A percentile compares a stretch with the other conserved stretches of the same genome.
Conservation (phyloP, 2,329 filamentous ascomycete species). For the Truncatella angustata region DNA sequence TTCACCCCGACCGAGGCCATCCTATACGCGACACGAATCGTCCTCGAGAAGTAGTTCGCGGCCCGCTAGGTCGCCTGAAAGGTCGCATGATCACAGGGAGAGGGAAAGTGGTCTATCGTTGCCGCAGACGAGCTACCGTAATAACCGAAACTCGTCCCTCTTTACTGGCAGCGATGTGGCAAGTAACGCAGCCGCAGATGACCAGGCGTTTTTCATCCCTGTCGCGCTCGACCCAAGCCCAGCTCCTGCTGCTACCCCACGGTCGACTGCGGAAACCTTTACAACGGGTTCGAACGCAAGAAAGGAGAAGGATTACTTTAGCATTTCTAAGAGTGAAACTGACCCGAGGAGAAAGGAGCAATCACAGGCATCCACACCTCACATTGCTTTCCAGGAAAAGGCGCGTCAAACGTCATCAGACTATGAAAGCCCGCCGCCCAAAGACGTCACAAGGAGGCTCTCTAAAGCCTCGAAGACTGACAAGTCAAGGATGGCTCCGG, state of each 20-base stretch:
- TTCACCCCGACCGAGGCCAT: constrained; percentile 58
- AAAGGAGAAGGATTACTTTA: constrained; percentile 62
- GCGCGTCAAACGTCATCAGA: constrained; percentile 64
- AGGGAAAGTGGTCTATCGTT: constrained; percentile 64
- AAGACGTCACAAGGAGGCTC: constrained; percentile 44
- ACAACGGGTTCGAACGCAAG: constrained; percentile 41
- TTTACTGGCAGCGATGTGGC: constrained; percentile 47
- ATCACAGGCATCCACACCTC: constrained; percentile 66
- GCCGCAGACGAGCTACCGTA: constrained; percentile 74
- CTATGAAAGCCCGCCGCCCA: constrained; percentile 52
- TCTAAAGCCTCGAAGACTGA: constrained; percentile 42
- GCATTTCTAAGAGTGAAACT: constrained; percentile 36
- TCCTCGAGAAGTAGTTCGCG: constrained; percentile 55
- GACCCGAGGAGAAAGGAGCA: constrained; percentile 45
- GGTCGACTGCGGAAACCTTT: constrained; percentile 47
- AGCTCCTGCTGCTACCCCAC: constrained; percentile 52
- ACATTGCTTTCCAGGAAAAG: constrained; percentile 90
- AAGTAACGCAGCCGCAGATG: constrained; percentile 48
- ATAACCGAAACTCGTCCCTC: constrained; percentile 71
- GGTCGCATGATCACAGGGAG: constrained; percentile 36
- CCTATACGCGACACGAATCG: constrained; percentile 51
- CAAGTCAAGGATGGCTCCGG: constrained; percentile 36
- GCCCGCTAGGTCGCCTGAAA: constrained; percentile 54
- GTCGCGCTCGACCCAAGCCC: constrained; percentile 72
- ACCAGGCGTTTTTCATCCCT: constrained; percentile 73